Evolutionary conservation across 2,329 filamentous ascomycete genomes (phyloP), one percentile per base, ranked within the genome.

Genomic region (Pyricularia sp.): DNA sequence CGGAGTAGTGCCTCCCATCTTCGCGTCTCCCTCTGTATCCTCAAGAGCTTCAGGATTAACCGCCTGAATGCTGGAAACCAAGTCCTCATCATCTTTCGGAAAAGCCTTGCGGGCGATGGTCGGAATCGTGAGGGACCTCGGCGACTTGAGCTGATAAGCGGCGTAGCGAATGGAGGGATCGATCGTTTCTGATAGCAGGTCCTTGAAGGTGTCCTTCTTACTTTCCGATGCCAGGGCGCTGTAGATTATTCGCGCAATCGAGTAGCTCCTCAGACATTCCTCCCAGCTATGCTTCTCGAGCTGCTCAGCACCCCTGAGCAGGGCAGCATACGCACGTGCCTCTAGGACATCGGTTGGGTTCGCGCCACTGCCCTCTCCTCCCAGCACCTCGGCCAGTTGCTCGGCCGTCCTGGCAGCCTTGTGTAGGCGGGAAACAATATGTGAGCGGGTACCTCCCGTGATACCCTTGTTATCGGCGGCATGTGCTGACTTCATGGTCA

Each of bases 81-180:
- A 78, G 9, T 81, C 75, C 1, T 78, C 72, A 67, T 91, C 82
- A 28, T 85, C 82, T 12, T 79, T 78, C 1, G 90, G 88, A 70
- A 97, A 96, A 67, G 88, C 87, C 69, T 89, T 88, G 70, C 87
- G 87, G 2, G 91, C 89, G 68, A 97, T 89, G 8, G 86, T 84
- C 0, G 88, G 83, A 62, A 96, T 88, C 2, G 93, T 88, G 64
- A 92, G 84, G 2, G 92, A 96, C 59, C 94, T 87, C 0, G 93
- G 90, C 35, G 96, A 84, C 73, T 93, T 89, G 73, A 92, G 83
- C 75, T 96, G 92, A 74, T 97, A 97, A 22, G 94, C 92, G 44
- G 93, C 93, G 75, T 96, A 97, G 68, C 93, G 88, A 71, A 99
- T 90, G 67, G 92, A 96, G 1, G 93, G 93, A 73, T 99, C 94